Evolutionary conservation across 305 asterid genomes (phyloP).

Genomic region (Fraxinus ornus): DNA sequence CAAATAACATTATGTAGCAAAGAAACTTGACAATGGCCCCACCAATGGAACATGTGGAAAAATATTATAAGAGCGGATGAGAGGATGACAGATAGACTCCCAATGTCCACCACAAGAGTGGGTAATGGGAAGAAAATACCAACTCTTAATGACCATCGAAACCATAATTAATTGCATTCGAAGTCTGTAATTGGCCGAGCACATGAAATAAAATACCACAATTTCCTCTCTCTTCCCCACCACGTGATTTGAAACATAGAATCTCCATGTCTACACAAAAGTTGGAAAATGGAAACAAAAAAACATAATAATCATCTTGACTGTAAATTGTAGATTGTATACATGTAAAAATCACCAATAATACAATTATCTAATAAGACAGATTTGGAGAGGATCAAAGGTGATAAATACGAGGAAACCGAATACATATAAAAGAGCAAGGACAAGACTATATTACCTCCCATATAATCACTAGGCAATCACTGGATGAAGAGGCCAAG

Average conservation of each 20-base stretch:
- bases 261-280: neutral
- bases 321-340: neutral
- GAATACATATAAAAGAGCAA: neutral
- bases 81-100: neutral
- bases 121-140: neutral
- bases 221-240: neutral
- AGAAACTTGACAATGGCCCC: neutral
- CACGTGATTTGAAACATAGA: neutral
- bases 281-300: neutral
- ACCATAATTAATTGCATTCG: neutral
- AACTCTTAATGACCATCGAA: neutral
- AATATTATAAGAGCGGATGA: neutral
- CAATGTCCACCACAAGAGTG: neutral
- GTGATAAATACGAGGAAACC: neutral
- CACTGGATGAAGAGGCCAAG: slow-evolving; percentile 83
- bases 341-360: neutral
- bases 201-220: neutral
- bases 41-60: neutral
- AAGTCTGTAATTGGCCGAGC: neutral
- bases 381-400: neutral
- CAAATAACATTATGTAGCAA: neutral
- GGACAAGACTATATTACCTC: slow-evolving; percentile 51
- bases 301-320: neutral
- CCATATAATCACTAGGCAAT: slow-evolving; percentile 72
- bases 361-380: neutral